Evolutionary conservation across 1,284 basidiomycete species (phyloP), one percentile per base, ranked within the genome.

Genomic region (Austroboletus rostrupii): DNA sequence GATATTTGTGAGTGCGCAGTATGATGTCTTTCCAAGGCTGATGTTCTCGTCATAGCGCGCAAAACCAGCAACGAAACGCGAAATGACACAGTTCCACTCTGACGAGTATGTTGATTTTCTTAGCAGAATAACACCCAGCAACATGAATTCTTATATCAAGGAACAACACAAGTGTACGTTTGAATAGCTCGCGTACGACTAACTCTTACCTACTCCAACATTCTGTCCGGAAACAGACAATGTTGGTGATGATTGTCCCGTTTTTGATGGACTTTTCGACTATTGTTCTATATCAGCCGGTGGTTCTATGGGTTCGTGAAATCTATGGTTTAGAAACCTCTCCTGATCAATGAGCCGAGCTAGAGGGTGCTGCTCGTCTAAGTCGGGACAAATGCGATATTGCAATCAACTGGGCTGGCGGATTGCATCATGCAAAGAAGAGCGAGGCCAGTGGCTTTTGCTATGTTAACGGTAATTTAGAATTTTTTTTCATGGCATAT

Each of bases 231-330:
- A 14, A 31, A 38, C 55, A 89, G 88, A 90, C 70, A 92, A 92
- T 57, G 87, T 92, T 14, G 90, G 90, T 19, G 96, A 99, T 62
- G 96, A 99, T 69, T 98, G 96, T 67, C 96, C 96, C 3, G 93
- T 98, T 20, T 99, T 99, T 61, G 96, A 99, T 61, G 96, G 96
- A 0, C 71, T 99, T 45, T 98, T 98, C 66, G 96, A 99, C 60
- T 99, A 97, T 68, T 98, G 96, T 65, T 95, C 94, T 7, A 99
- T 99, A 62, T 97, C 94, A 4, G 97, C 96, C 16, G 96, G 96
- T 43, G 96, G 96, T 7, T 97, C 93, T 0, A 99, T 99, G 95
- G 96, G 94, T 95, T 57, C 46, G 83, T 62, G 37, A 17, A 21
- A 12, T 29, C 35, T 13, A 29, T 11, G 8, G 23, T 43, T 43